Evolutionary conservation across 1,284 basidiomycete genomes (phyloP), one percentile per base, ranked within the genome.

Genomic region (Sporisorium reilianum): DNA sequence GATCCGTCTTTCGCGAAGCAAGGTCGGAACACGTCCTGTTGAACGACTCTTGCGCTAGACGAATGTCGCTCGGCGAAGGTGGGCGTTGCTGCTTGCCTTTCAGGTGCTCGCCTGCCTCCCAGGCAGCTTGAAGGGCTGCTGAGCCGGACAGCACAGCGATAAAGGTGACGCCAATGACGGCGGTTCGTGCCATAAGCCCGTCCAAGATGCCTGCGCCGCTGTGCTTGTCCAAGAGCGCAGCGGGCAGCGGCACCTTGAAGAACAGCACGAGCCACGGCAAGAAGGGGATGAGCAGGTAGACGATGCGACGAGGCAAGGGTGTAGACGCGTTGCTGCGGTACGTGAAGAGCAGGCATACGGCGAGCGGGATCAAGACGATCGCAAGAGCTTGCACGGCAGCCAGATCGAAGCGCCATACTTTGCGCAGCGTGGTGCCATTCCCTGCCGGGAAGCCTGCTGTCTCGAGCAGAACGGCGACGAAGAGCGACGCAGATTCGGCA

Each of bases 101-200:
- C 48, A 63, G 66, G 54, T 48, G 83, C 55, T 87, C 85, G 64
- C 80, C 85, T 16, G 85, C 85, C 50, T 86, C 84, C 84, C 84
- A 85, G 0, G 86, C 86, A 0, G 85, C 84, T 49, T 85, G 85
- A 25, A 85, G 79, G 0, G 86, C 85, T 38, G 83, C 85, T 9
- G 83, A 85, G 5, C 86, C 86, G 0, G 86, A 86, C 0, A 87
- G 73, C 0, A 83, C 62, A 1, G 82, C 86, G 52, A 87, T 87
- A n/a, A 87, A 77, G 5, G 81, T 71, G 16, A 86, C 83, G 9
- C 86, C 86, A 2, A 86, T 81, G 9, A 86, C 83, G 44, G 85
- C 86, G 2, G 86, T 85, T 7, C 86, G 62, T 18, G 79, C 75
- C 20, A 81, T 67, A 10, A 80, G 62, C 3, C 71, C 69, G 32